Conservation (phyloP, 208 protist species). For the Acanthamoeba castellanii region DNA sequence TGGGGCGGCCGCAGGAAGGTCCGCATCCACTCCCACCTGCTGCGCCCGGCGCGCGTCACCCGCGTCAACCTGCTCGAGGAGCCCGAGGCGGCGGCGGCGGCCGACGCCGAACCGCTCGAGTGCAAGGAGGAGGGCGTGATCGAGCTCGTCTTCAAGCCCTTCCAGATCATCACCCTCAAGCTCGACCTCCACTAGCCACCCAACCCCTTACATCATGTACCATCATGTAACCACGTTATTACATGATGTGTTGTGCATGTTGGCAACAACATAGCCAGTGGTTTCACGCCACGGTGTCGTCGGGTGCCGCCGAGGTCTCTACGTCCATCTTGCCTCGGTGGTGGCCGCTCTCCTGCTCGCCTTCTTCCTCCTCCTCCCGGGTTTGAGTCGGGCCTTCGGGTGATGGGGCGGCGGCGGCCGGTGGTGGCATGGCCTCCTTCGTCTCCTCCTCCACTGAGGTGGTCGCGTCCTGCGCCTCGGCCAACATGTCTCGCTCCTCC, state of each 20-base stretch:
- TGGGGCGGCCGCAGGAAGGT: slow-evolving; percentile 8
- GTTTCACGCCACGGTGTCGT: no score
- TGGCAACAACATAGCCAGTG: no score
- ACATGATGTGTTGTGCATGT: no score
- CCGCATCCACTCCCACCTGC: not conserved
- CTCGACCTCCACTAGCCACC: slow-evolving; percentile 11
- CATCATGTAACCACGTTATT: no score
- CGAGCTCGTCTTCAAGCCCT: slow-evolving; percentile 29
- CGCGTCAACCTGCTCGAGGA: slow-evolving; percentile 15
- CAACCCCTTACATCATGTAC: no score
- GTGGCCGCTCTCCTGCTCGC: not conserved
- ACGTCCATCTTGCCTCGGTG: not conserved
- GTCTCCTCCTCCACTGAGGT: no score
- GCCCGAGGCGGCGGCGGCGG: not conserved
- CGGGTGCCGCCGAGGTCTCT: not conserved
- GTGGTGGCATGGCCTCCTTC: not conserved
- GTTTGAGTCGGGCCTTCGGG: no score
- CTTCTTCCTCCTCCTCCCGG: not conserved
- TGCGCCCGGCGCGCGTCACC: not conserved
- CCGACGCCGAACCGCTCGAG: not conserved
- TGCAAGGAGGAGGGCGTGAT: not conserved
- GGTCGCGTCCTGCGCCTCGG: not conserved
- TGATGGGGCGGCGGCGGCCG: no score
- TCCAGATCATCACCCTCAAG: slow-evolving; percentile 53
- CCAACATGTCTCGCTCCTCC: not conserved